These are phyloP conservation scores for Saturnispora kantuleensis DNA, from an alignment of 805 yeast genomes.

Conservation along the genomic window DNA sequence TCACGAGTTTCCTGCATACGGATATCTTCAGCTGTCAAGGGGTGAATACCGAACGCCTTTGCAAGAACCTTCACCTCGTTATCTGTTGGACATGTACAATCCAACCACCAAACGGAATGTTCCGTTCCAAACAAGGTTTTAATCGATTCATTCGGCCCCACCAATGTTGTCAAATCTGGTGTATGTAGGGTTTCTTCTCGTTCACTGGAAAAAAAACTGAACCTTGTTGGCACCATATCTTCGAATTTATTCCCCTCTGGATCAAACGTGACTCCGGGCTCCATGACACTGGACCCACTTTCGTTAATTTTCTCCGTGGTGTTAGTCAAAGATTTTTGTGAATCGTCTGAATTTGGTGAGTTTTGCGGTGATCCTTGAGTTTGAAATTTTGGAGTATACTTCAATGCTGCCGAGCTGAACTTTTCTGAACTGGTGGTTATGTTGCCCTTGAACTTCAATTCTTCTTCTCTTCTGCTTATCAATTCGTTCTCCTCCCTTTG, in stretches of 20 bases:
- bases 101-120: slow-evolving; percentile 91
- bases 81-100: slow-evolving; percentile 89
- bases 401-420: slow-evolving; percentile 44
- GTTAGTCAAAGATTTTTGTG: slow-evolving; percentile 2
- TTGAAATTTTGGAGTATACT: slow-evolving; percentile 43
- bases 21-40: slow-evolving; percentile 95
- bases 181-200: slow-evolving; percentile 85
- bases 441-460: slow-evolving; percentile 16
- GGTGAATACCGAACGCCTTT: slow-evolving; percentile 94
- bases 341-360: slow-evolving; percentile 1
- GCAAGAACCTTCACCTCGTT: slow-evolving; percentile 87
- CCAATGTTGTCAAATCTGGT: slow-evolving; percentile 71
- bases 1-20: slow-evolving; percentile 95
- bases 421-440: slow-evolving; percentile 29
- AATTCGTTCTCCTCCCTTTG: slow-evolving; percentile 41
- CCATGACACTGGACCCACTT: slow-evolving; percentile 1
- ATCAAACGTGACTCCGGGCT: slow-evolving; percentile 12
- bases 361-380: background rate
- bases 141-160: slow-evolving; percentile 54
- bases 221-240: slow-evolving; percentile 51
- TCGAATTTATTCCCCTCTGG: slow-evolving; percentile 10
- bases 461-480: slow-evolving; percentile 27
- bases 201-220: slow-evolving; percentile 73
- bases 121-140: slow-evolving; percentile 61
- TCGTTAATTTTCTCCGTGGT: background rate